A percentile compares a stretch with the other conserved stretches of the same genome.
Evolutionary conservation across 306 rosid species (phyloP).

Genomic region (Cercis canadensis): DNA sequence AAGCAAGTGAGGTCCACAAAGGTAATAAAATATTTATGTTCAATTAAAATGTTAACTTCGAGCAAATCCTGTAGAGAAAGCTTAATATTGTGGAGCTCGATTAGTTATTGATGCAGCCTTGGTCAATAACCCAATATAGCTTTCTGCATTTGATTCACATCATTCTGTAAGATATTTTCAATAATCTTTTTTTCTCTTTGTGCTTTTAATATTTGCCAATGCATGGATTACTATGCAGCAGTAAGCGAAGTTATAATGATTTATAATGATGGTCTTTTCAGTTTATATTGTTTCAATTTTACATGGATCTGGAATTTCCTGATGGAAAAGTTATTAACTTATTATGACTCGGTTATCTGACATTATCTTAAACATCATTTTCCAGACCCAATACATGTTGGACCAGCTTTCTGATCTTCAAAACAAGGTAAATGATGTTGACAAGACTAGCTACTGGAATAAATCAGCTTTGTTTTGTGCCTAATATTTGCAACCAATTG

Average conservation of each 20-base stretch:
- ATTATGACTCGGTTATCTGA: conserved; percentile 9
- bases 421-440: conserved; percentile 61
- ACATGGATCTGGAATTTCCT: background rate
- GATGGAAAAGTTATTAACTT: background rate
- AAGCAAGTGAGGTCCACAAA: conserved; percentile 86
- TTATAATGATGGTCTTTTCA: background rate
- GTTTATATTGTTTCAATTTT: background rate
- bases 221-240: too few relatives aligned
- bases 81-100: background rate
- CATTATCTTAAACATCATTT: conserved; percentile 27
- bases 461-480: conserved; percentile 7
- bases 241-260: too few relatives aligned
- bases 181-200: too few relatives aligned
- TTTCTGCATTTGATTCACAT: too few relatives aligned
- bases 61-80: background rate
- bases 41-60: background rate
- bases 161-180: too few relatives aligned
- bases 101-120: background rate
- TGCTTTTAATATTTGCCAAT: background rate
- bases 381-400: conserved; percentile 96
- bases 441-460: background rate
- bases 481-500: conserved; percentile 25
- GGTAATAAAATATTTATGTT: conserved; percentile 48
- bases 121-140: background rate
- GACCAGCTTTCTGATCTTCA: conserved; percentile 95